Base-by-base conservation (phyloP, 169 alveolate species). In the Babesia ovata region DNA sequence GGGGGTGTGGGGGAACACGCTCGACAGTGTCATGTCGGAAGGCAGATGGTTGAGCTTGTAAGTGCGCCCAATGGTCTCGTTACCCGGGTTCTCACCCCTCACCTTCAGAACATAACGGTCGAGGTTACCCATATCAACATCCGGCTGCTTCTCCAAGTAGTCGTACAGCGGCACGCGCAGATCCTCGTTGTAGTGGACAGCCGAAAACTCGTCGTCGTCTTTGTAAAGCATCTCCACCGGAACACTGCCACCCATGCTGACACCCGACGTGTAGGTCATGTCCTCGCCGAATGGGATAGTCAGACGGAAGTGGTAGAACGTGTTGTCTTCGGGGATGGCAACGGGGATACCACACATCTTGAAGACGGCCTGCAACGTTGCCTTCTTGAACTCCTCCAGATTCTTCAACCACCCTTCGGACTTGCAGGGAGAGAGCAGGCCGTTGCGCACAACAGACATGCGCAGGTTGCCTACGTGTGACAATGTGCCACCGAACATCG, bases 231-330 rank as follows among this genome's bases (percentile, higher is more conserved):
- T 81, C 46, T 81, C 88, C 22, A 81, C 67, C 11, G 88, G 88
- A 21, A 81, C 48, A 21, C 57, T 63, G n/a, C 81, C 81, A 12
- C 88, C 88, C 88, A 81, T 81, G 62, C 81, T 61, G 57, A 26
- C 63, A 12, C 63, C 61, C 22, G 76, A 53, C 16, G 50, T 16
- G 56, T 50, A 54, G 29, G 65, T 53, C 54, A 67, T 67, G 24
- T 67, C 58, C 76, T 67, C 76, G 26, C 76, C 76, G 65, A 67
- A 67, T 2, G 76, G 76, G 26, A 67, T 67, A 39, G 14, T 54
- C 44, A 65, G 22, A 2, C 67, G 48, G 72, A 81, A 81, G 74
- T 81, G 84, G 56, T 63, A 81, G 65, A 42, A 81, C 19, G 74
- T 54, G 79, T 77, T 62, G 28, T 53, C 76, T 52, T 72, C 85